Conservation (phyloP, 23 red algal genomes). For the Gracilariopsis chorda region DNA sequence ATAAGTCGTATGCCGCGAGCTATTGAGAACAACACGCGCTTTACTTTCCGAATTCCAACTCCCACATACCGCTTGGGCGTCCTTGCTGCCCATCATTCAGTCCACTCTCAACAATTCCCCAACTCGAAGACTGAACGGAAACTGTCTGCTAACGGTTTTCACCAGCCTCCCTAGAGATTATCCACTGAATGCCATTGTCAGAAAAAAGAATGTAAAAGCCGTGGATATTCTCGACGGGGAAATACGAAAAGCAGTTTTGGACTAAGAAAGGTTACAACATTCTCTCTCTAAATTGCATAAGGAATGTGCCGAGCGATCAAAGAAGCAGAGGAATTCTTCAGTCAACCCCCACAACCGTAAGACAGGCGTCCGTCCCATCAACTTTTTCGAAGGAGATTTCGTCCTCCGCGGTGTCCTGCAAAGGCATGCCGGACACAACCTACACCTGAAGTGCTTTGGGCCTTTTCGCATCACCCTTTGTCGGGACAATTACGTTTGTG, state of each 20-base stretch:
- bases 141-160: background rate
- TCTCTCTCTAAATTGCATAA: too few species aligned
- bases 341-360: background rate
- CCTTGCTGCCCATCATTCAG: slow-evolving; percentile 1
- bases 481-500: background rate
- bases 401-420: background rate
- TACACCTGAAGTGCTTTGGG: background rate
- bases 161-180: background rate
- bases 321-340: background rate
- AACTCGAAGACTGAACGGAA: background rate
- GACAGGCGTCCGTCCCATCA: background rate
- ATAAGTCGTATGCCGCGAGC: background rate
- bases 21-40: background rate
- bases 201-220: background rate
- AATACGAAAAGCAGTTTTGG: too few species aligned
- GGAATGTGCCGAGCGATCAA: too few species aligned
- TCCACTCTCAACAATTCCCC: background rate
- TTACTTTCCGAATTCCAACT: background rate
- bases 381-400: background rate
- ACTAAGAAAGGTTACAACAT: too few species aligned
- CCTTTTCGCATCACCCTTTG: background rate
- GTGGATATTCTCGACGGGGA: too few species aligned
- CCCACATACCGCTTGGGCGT: background rate
- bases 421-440: background rate
- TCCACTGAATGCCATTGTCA: background rate